A percentile compares a stretch with the other conserved stretches of the same genome.
These are phyloP conservation scores for Neurospora sp. DNA, from an alignment of 495 filamentous ascomycete species.

Conservation along the genomic window DNA sequence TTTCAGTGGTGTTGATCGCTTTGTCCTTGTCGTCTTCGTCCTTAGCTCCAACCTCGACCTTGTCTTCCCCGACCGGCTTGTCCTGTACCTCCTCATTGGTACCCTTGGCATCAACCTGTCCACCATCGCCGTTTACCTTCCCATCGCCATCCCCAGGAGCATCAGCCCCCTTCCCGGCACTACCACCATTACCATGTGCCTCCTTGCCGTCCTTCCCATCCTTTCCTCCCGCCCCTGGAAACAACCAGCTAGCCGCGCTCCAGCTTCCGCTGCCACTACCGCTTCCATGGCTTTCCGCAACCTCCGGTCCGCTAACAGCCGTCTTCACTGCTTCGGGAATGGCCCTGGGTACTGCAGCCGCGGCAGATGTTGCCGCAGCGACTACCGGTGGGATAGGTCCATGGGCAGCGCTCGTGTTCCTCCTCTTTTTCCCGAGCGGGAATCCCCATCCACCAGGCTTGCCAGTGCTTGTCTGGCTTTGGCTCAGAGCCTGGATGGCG, in stretches of 20 bases:
- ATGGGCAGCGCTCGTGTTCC: neutral
- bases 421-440: neutral
- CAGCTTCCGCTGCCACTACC: neutral
- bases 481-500: neutral
- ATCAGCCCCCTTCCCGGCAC: neutral
- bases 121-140: neutral
- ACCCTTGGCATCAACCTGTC: neutral
- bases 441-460: neutral
- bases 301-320: neutral
- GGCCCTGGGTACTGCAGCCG: neutral
- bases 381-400: neutral
- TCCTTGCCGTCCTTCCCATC: neutral
- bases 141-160: neutral
- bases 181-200: neutral
- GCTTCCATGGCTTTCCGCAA: neutral
- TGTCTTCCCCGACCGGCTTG: neutral
- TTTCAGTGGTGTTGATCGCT: neutral
- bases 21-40: neutral
- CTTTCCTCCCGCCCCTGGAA: neutral
- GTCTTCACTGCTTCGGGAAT: neutral
- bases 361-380: neutral
- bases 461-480: neutral
- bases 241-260: neutral
- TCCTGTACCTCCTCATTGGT: neutral
- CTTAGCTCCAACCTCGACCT: neutral